Evolutionary conservation across 805 yeast species (phyloP), one percentile per base, ranked within the genome.

Genomic region (Lipomyces japonicus): DNA sequence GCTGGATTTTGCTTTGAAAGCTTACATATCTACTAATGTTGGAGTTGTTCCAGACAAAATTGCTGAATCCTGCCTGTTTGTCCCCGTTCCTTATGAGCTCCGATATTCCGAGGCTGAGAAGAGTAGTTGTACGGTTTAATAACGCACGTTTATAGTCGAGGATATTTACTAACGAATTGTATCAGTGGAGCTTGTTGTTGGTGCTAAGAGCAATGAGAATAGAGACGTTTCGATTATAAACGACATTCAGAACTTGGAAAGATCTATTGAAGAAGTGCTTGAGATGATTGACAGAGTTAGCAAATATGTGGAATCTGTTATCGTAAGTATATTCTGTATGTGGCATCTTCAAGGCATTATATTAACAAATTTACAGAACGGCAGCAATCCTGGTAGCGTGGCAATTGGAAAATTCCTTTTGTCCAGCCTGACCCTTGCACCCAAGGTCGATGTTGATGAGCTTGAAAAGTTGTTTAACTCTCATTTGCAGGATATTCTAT

Each of bases 21-120:
- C 95, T n/a, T 88, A 81, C 69, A 77, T 86, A 53, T 84, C 93
- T 18, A 80, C 90, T 3, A 79, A 85, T 31, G 76, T 87, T 48
- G 95, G 95, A 45, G 75, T 77, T 31, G 32, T 55, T 4, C 53
- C 61, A 2, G 66, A 63, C 45, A 57, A 59, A 45, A 51, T 61
- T 39, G 61, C 65, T 22, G 73, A 71, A 40, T 64, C 66, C 61
- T 81, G 81, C 70, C 76, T 86, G 51, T 88, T 87, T 73, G 78
- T 84, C 21, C 93, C 93, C 34, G 75, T 88, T 46, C 84, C 86
- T 25, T 81, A 83, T 68, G 73, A 76, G 63, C 74, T 86, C 51
- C 68, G 74, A 48, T 79, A 80, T 65, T 66, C 68, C 34, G 73
- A 78, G 18, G 75, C 80, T 46, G 95, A 86, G 70, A 71, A 75